Percentiles rank a stretch among this genome's conserved stretches.
phyloP scores from a whole-genome alignment of 176 grass and related monocot genomes.

The Otatea glauca region DNA sequence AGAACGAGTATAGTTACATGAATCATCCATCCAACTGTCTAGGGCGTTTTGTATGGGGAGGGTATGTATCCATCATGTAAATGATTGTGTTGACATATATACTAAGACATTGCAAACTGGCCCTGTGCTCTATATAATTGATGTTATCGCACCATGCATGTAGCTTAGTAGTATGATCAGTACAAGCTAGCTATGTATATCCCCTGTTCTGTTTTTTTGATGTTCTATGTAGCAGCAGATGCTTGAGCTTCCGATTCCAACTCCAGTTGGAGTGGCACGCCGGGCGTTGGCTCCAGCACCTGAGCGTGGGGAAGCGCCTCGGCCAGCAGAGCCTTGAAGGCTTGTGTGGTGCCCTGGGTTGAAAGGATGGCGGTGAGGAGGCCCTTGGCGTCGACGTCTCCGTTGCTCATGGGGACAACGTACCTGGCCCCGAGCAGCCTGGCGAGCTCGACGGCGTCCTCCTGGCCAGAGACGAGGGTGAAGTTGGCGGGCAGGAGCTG shows the following conservation, averaged over 20 bases:
- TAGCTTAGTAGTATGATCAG: not conserved
- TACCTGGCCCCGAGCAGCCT: slow-evolving; percentile 65
- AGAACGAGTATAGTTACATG: not conserved
- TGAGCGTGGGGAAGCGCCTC: slow-evolving; percentile 59
- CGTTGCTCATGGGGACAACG: slow-evolving; percentile 90
- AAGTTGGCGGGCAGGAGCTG: slow-evolving; percentile 76
- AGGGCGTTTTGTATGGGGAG: too few relatives aligned
- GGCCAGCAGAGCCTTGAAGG: slow-evolving; percentile 73
- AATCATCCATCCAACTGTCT: not conserved
- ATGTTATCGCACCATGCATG: not conserved
- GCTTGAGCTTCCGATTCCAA: not conserved
- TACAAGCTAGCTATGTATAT: too few relatives aligned
- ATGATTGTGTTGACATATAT: too few relatives aligned
- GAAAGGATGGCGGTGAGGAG: slow-evolving; percentile 56
- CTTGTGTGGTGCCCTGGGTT: slow-evolving; percentile 56
- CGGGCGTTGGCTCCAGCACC: slow-evolving; percentile 67
- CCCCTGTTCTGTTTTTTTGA: too few relatives aligned
- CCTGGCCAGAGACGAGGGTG: slow-evolving; percentile 90
- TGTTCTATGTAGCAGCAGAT: not conserved
- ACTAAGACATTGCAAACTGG: too few relatives aligned
- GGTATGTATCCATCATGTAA: too few relatives aligned
- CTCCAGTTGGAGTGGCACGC: slow-evolving; percentile 50
- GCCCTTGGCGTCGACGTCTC: slow-evolving; percentile 69
- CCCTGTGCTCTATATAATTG: too few relatives aligned
- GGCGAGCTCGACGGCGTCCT: slow-evolving; percentile 83